phyloP scores from a whole-genome alignment of 225 moss, liverwort and hornwort species.

The Sphagnum tenellum region DNA sequence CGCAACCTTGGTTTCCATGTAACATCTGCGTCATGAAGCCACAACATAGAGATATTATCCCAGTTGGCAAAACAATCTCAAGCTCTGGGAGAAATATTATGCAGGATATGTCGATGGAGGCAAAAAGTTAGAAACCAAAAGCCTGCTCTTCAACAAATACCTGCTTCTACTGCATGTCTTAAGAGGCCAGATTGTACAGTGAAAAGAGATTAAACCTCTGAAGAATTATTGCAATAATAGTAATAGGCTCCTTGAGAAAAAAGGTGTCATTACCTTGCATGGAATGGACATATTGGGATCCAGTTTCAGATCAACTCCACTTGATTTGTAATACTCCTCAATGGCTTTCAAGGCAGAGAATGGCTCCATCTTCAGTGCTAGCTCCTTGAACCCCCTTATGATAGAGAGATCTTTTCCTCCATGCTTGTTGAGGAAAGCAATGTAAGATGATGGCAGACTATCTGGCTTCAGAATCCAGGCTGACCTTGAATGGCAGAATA shows the following conservation, averaged over 20 bases:
- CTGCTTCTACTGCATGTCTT: too few species aligned
- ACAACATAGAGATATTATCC: not conserved
- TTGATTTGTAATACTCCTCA: constrained; percentile 52
- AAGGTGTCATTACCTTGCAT: constrained; percentile 40
- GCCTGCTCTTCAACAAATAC: too few species aligned
- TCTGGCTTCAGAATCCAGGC: constrained; percentile 87
- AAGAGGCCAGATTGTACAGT: too few species aligned
- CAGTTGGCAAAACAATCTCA: not conserved
- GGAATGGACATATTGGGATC: constrained; percentile 57
- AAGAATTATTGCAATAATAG: too few species aligned
- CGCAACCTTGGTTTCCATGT: constrained; percentile 77
- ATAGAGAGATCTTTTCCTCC: constrained; percentile 76
- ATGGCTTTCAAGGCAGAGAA: constrained; percentile 39
- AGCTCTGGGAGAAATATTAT: not conserved
- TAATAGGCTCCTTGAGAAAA: too few species aligned
- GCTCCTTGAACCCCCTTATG: constrained; percentile 50
- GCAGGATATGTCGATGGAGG: too few species aligned
- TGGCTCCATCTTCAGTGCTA: constrained; percentile 43
- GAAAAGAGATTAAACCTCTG: too few species aligned
- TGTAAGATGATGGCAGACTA: constrained; percentile 80
- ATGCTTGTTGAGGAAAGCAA: constrained; percentile 83
- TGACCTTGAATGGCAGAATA: constrained; percentile 36
- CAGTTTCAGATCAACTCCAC: constrained; percentile 45
- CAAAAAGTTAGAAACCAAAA: too few species aligned
- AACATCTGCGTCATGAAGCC: constrained; percentile 45